phyloP scores from a whole-genome alignment of 345 rosid genomes.

The Heritiera littoralis region DNA sequence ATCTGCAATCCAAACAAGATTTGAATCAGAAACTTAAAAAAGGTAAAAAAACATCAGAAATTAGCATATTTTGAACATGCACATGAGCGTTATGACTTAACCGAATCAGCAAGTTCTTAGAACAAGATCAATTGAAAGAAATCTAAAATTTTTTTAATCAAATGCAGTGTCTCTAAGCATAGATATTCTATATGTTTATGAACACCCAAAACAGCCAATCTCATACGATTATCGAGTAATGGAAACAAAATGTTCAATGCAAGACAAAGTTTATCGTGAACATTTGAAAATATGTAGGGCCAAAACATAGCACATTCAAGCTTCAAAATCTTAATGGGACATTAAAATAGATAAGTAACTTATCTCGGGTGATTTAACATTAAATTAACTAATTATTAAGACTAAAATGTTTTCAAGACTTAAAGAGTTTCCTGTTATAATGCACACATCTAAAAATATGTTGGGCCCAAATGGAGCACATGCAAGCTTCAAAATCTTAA shows the following conservation, averaged over 20 bases:
- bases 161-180: not conserved
- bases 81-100: too few species aligned
- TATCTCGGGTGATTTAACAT: slow-evolving; percentile 41
- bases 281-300: not conserved
- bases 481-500: slow-evolving; percentile 34
- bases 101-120: too few species aligned
- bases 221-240: not conserved
- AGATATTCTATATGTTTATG: not conserved
- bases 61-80: too few species aligned
- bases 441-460: slow-evolving; percentile 8
- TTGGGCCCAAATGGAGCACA: slow-evolving; percentile 81
- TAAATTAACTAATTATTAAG: not conserved
- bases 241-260: not conserved
- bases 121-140: not conserved
- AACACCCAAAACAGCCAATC: not conserved
- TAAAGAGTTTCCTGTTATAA: not conserved
- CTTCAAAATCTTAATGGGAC: slow-evolving; percentile 25
- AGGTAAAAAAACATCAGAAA: not conserved
- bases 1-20: slow-evolving; percentile 49
- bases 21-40: not conserved
- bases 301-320: slow-evolving; percentile 71
- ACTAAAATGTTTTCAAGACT: not conserved
- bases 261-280: not conserved
- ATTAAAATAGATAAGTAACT: slow-evolving; percentile 57
- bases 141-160: not conserved